phyloP scores from a whole-genome alignment of 2,329 filamentous ascomycete genomes.

The Ceratocystis lukuohia region DNA sequence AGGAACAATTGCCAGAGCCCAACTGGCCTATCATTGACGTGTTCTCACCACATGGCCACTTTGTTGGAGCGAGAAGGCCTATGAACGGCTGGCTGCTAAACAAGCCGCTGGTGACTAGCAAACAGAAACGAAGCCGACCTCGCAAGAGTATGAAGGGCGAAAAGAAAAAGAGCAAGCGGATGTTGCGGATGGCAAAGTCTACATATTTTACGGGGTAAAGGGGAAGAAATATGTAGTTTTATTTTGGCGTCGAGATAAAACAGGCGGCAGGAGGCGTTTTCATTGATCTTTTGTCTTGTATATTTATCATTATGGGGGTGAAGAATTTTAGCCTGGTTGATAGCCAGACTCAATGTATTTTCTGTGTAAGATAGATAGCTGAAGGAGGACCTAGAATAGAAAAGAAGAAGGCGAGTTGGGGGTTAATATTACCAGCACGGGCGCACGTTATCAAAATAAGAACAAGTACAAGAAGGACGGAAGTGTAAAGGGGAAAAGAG shows the following conservation, averaged over 20 bases:
- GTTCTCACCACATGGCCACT: constrained; percentile 73
- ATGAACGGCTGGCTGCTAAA: constrained; percentile 59
- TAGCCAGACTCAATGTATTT: not conserved
- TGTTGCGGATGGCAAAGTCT: constrained; percentile 9
- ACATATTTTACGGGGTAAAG: constrained; percentile 14
- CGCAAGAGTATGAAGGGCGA: constrained; percentile 55
- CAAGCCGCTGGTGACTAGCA: constrained; percentile 36
- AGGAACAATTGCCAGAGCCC: constrained; percentile 10
- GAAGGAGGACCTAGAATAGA: not conserved
- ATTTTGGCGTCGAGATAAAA: not conserved
- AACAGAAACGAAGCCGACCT: constrained; percentile 42
- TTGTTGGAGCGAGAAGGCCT: constrained; percentile 51
- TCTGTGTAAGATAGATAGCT: constrained; percentile 1
- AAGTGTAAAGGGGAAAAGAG: too few species aligned
- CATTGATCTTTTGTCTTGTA: not conserved
- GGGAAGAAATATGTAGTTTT: not conserved
- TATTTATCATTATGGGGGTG: not conserved
- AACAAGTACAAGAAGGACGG: too few species aligned
- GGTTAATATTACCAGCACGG: too few species aligned
- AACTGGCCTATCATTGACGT: constrained; percentile 64
- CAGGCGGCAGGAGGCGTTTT: not conserved
- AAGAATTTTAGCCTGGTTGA: not conserved
- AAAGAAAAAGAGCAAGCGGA: constrained; percentile 39
- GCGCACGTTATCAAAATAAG: too few species aligned
- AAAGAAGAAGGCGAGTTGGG: not conserved